These are phyloP conservation scores for Aureobasidium namibiae DNA, from an alignment of 2,329 filamentous ascomycete genomes.

Conservation along the genomic window DNA sequence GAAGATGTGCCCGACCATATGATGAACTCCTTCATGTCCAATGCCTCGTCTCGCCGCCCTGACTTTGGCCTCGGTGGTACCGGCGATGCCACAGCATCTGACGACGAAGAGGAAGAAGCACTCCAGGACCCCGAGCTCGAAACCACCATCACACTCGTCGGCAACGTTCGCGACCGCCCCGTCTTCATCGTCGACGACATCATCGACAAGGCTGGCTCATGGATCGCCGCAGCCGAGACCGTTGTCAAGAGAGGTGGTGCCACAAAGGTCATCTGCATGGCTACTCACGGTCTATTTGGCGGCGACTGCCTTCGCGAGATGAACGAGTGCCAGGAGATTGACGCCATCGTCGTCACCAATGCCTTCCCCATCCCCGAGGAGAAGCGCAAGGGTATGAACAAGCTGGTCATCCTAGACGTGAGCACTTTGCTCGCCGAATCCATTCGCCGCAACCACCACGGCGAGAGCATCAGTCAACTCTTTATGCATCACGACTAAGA, in stretches of 20 bases:
- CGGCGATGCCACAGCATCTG: constrained; percentile 70
- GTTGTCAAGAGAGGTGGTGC: constrained; percentile 88
- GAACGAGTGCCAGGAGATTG: constrained; percentile 86
- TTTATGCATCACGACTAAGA: constrained; percentile 33
- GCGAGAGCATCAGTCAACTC: constrained; percentile 62
- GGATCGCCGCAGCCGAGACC: constrained; percentile 95
- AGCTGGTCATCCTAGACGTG: constrained; percentile 83
- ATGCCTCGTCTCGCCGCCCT: constrained; percentile 57
- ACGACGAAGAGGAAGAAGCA: constrained; percentile 90
- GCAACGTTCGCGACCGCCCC: constrained; percentile 77
- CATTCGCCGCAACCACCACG: constrained; percentile 92
- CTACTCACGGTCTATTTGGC: constrained; percentile 91
- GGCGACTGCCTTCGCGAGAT: constrained; percentile 83
- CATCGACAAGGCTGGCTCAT: constrained; percentile 94
- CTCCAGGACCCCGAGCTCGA: constrained; percentile 73
- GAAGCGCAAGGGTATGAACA: constrained; percentile 61
- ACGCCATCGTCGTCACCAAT: constrained; percentile 91
- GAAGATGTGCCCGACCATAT: constrained; percentile 66
- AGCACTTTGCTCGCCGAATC: constrained; percentile 83
- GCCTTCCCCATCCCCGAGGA: constrained; percentile 84
- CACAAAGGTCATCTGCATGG: constrained; percentile 94
- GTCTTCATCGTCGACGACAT: constrained; percentile 98
- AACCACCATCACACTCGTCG: constrained; percentile 95
- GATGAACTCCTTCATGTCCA: constrained; percentile 74
- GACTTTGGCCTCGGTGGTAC: constrained; percentile 65